Percentiles rank a stretch among this genome's conserved stretches.
Conservation (phyloP, 75 land plant genomes). For the Pinus taeda region DNA sequence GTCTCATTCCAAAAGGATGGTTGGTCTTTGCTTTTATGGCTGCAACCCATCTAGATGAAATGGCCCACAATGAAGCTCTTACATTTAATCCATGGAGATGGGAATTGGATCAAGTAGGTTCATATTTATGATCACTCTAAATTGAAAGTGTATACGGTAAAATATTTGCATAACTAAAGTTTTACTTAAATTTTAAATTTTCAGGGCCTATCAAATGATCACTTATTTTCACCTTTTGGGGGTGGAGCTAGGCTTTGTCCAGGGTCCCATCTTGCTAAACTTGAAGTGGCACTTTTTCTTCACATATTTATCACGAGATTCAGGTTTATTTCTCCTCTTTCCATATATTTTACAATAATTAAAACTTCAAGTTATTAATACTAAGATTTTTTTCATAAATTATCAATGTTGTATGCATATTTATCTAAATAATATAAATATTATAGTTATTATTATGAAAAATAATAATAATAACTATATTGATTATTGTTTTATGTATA, state of each 20-base stretch:
- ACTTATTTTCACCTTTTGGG: neutral
- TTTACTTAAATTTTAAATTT: neutral
- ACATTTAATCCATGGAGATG: constrained; percentile 3
- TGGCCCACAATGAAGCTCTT: neutral
- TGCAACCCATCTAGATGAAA: neutral
- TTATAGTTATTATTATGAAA: neutral
- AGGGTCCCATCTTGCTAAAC: neutral
- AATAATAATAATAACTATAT: neutral
- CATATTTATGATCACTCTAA: no score
- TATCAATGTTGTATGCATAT: neutral
- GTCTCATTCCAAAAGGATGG: constrained; percentile 5
- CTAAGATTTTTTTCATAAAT: neutral
- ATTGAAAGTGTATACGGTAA: no score
- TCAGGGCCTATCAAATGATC: neutral
- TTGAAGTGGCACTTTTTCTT: neutral
- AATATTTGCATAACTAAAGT: no score
- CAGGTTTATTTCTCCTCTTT: neutral
- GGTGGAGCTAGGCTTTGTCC: neutral
- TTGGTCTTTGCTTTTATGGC: neutral
- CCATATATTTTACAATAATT: neutral
- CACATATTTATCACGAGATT: neutral
- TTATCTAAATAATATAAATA: neutral
- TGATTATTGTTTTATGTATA: neutral
- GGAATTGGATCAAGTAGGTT: neutral
- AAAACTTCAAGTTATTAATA: neutral